A percentile compares a stretch with the other conserved stretches of the same genome.
These are phyloP conservation scores for Piloderma croceum DNA, from an alignment of 768 basidiomycete species.

Conservation along the genomic window DNA sequence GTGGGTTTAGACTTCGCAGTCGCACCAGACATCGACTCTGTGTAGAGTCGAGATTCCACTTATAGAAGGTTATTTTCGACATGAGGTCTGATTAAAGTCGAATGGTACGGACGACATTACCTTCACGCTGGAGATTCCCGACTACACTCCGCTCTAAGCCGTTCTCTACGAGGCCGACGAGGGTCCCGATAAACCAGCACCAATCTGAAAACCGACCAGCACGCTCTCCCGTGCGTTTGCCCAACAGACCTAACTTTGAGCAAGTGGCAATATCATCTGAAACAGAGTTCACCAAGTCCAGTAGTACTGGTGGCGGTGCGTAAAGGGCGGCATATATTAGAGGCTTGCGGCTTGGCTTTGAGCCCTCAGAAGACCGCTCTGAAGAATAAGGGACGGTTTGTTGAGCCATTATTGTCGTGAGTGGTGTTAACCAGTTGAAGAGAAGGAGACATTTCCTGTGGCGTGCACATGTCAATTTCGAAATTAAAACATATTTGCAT, in stretches of 20 bases:
- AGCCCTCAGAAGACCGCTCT: slow-evolving; percentile 32
- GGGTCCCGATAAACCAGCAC: slow-evolving; percentile 80
- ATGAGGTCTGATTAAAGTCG: slow-evolving; percentile 1
- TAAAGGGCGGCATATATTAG: slow-evolving; percentile 72
- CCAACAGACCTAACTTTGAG: slow-evolving; percentile 63
- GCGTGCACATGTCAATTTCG: slow-evolving; percentile 3
- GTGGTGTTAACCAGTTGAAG: slow-evolving; percentile 79
- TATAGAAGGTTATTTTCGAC: slow-evolving; percentile 2
- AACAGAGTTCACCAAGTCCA: slow-evolving; percentile 69
- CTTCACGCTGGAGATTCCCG: slow-evolving; percentile 54
- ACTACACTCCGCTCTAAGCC: slow-evolving; percentile 73
- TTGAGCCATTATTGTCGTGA: slow-evolving; percentile 66
- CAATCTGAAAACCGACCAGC: slow-evolving; percentile 76
- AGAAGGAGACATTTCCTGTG: slow-evolving; percentile 72
- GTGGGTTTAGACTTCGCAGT: slow-evolving; percentile 66
- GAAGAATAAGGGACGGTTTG: slow-evolving; percentile 60
- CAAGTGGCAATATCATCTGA: slow-evolving; percentile 81
- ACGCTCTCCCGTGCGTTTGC: slow-evolving; percentile 56
- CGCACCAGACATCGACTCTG: slow-evolving; percentile 65
- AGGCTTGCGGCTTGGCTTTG: slow-evolving; percentile 42
- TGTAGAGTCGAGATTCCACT: slow-evolving; percentile 72
- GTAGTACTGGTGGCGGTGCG: slow-evolving; percentile 75
- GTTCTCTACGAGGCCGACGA: slow-evolving; percentile 81
- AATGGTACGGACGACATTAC: slow-evolving; percentile 30
- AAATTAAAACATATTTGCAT: slow-evolving; percentile 6